Conservation (phyloP, 2,329 filamentous ascomycete genomes). For the Fusarium equiseti region DNA sequence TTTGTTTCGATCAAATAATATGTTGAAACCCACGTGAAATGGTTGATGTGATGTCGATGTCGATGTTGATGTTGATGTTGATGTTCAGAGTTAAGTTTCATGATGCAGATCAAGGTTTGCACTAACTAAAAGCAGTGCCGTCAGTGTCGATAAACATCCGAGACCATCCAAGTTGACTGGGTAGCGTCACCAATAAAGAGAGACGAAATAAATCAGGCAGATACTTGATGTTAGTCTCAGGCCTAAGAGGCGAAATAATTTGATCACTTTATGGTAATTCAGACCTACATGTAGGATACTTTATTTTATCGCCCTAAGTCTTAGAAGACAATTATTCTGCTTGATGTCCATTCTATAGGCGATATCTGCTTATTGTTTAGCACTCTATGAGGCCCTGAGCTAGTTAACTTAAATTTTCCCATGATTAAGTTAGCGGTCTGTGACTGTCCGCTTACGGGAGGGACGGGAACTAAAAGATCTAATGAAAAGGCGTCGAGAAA, state of each 20-base stretch:
- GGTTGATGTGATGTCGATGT: background rate
- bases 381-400: background rate
- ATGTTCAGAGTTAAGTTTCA: background rate
- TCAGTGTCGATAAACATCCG: background rate
- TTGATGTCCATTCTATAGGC: no score
- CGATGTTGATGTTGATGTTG: background rate
- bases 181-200: background rate
- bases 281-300: background rate
- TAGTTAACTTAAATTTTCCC: background rate
- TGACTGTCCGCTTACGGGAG: slow-evolving; percentile 3
- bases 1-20: background rate
- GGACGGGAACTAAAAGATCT: slow-evolving; percentile 16
- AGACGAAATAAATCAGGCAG: background rate
- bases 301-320: background rate
- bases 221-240: background rate
- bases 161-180: background rate
- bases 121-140: slow-evolving; percentile 3
- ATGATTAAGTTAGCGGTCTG: background rate
- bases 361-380: background rate
- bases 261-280: background rate
- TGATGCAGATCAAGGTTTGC: background rate
- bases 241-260: background rate
- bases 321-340: background rate
- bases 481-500: slow-evolving; percentile 1
- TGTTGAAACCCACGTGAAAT: background rate